Conservation (phyloP, 352 stramenopile species). For the Globisporangium emineosum region DNA sequence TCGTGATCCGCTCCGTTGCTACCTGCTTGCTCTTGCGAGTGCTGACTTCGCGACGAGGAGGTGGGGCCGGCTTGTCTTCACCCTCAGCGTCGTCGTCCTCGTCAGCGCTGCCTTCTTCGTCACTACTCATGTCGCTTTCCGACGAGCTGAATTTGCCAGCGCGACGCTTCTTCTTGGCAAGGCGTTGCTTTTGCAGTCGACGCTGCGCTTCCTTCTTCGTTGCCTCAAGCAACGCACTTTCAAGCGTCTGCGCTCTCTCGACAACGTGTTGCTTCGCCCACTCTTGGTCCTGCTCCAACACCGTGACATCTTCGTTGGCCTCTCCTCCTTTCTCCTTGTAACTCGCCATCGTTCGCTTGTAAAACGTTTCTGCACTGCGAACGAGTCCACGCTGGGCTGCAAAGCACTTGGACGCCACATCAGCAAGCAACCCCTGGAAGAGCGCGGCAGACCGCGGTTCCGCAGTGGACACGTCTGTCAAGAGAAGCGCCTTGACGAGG, state of each 20-base stretch:
- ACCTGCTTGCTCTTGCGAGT: conserved; percentile 56
- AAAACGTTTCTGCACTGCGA: conserved; percentile 40
- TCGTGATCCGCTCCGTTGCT: conserved; percentile 61
- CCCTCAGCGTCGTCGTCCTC: conserved; percentile 14
- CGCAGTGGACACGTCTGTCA: conserved; percentile 42
- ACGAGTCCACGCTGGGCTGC: conserved; percentile 33
- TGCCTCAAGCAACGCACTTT: conserved; percentile 32
- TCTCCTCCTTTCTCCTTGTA: conserved; percentile 27
- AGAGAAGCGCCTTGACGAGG: conserved; percentile 51
- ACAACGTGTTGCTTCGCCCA: conserved; percentile 47
- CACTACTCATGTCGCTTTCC: conserved; percentile 33
- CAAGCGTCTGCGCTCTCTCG: conserved; percentile 38
- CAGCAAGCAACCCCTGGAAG: conserved; percentile 46
- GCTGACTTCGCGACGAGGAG: conserved; percentile 33
- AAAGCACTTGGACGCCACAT: conserved; percentile 46
- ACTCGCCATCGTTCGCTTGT: conserved; percentile 41
- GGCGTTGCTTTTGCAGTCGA: conserved; percentile 35
- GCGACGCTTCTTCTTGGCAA: conserved; percentile 31
- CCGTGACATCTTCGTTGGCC: conserved; percentile 8
- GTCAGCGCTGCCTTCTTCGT: conserved; percentile 15
- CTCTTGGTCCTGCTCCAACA: conserved; percentile 43
- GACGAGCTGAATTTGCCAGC: conserved; percentile 22
- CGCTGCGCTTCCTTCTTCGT: conserved; percentile 27
- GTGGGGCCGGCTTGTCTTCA: conserved; percentile 11
- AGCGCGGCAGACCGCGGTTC: conserved; percentile 53